Conservation (phyloP, 495 filamentous ascomycete species). For the Paragyromitra xinjiangensis region DNA sequence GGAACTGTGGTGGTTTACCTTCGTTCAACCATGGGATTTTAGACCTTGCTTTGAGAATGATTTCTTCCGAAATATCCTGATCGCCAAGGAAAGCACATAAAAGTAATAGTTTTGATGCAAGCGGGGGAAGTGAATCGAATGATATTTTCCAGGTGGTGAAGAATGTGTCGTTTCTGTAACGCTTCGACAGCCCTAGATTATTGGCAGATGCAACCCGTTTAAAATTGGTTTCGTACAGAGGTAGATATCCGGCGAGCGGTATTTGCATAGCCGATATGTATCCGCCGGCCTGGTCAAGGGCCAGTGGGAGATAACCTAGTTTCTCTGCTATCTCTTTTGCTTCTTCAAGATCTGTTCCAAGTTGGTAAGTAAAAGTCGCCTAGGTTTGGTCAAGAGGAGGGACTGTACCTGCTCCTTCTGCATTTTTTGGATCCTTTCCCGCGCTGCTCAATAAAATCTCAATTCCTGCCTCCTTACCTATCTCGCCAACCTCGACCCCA, state of each 20-base stretch:
- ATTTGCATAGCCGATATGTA: conserved; percentile 51
- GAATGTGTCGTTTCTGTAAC: conserved; percentile 43
- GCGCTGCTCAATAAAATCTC: conserved; percentile 28
- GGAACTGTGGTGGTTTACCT: conserved; percentile 7
- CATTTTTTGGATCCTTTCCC: conserved; percentile 18
- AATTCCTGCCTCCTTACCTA: conserved; percentile 28
- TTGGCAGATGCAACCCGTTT: conserved; percentile 33
- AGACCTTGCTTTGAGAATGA: conserved; percentile 25
- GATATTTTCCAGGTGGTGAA: conserved; percentile 50
- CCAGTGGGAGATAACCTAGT: conserved; percentile 53
- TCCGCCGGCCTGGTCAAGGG: conserved; percentile 55
- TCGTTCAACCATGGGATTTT: conserved; percentile 13
- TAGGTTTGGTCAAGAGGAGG: neutral
- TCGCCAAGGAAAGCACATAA: conserved; percentile 47
- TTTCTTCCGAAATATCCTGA: conserved; percentile 38
- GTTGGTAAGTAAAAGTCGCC: neutral
- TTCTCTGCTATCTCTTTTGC: conserved; percentile 35
- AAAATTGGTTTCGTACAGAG: conserved; percentile 35
- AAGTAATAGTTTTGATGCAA: conserved; percentile 37
- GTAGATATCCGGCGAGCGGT: conserved; percentile 34
- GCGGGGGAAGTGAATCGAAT: conserved; percentile 32
- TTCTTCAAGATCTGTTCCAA: conserved; percentile 35
- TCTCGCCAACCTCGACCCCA: conserved; percentile 29
- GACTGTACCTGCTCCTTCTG: conserved; percentile 19
- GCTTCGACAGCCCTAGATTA: conserved; percentile 14